Conservation (phyloP, 2,329 filamentous ascomycete species). For the Onygena corvina region DNA sequence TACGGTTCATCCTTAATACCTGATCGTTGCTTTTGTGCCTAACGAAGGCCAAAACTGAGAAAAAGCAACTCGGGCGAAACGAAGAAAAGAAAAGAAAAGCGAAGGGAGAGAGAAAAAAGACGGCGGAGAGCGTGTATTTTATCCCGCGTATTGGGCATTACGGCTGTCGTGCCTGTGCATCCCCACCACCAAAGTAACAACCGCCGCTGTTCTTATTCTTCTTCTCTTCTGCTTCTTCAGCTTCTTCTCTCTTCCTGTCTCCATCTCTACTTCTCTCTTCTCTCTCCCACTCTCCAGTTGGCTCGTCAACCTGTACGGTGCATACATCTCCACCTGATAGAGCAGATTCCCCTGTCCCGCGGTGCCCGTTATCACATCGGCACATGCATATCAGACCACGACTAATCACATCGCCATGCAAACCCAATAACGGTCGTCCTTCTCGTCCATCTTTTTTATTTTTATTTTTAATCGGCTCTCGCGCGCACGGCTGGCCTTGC, state of each 20-base stretch:
- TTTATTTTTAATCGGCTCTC: neutral
- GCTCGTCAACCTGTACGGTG: neutral
- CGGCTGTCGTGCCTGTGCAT: neutral
- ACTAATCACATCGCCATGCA: slow-evolving; percentile 14
- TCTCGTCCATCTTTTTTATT: neutral
- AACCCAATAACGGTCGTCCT: slow-evolving; percentile 1
- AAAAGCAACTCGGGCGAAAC: neutral
- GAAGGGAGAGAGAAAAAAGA: neutral
- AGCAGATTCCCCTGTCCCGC: neutral
- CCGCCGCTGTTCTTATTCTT: neutral
- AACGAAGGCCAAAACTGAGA: no score
- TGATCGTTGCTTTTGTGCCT: no score
- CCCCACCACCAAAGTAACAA: no score
- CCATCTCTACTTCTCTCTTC: neutral
- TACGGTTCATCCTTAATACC: neutral
- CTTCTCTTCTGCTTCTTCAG: neutral
- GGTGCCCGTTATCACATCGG: neutral
- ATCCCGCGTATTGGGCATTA: neutral
- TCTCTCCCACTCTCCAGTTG: neutral
- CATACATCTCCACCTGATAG: slow-evolving; percentile 8
- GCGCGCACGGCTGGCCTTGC: neutral
- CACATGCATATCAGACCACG: slow-evolving; percentile 4
- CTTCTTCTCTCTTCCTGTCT: neutral
- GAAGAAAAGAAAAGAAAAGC: neutral
- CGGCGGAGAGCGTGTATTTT: neutral